Base-by-base conservation (phyloP, 1,284 basidiomycete species). In the Sporisorium scitamineum region DNA sequence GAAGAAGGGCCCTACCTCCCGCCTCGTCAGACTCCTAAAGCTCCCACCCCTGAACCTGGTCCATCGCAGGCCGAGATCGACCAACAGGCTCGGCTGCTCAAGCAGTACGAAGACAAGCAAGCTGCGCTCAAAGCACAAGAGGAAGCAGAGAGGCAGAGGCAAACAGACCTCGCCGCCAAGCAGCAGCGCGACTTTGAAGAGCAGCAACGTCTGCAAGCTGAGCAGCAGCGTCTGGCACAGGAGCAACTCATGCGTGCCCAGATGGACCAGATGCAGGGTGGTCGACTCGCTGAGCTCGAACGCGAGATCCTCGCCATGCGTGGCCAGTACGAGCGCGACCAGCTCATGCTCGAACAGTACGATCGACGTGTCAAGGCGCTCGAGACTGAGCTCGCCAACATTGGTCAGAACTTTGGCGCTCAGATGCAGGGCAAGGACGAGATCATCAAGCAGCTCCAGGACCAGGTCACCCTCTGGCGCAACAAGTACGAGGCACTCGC, bases 401-500 rank as follows among this genome's bases (percentile, higher is more conserved):
- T 95, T 72, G 89, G 90, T 37, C 88, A 89, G 73, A 95, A 96
- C 82, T 90, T 97, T 73, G 90, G 90, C 69, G 92, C 94, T 5
- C 97, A 99, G 86, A 90, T 98, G 88, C 86, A 88, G 60, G 92
- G 93, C 54, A 99, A 99, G 87, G 97, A 99, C 84, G 95, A 98
- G 29, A 88, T 99, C 81, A 94, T 99, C 85, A 92, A 91, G 84
- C 94, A 97, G 86, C 90, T 99, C 14, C 96, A 98, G 86, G 94
- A 97, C 84, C 97, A 99, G 87, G 95, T 97, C 71, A 93, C 91
- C 8, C 88, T 97, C 24, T 99, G 97, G 97, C 92, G 94, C 71
- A 95, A 95, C 88, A 99, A 99, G 87, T 99, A 99, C 87, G 97
- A 99, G 86, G 94, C 96, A 0, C 89, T 99, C 63, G 97, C 97